These are phyloP conservation scores for Diaporthe citrichinensis DNA, from an alignment of 2,329 filamentous ascomycete species.

Conservation along the genomic window DNA sequence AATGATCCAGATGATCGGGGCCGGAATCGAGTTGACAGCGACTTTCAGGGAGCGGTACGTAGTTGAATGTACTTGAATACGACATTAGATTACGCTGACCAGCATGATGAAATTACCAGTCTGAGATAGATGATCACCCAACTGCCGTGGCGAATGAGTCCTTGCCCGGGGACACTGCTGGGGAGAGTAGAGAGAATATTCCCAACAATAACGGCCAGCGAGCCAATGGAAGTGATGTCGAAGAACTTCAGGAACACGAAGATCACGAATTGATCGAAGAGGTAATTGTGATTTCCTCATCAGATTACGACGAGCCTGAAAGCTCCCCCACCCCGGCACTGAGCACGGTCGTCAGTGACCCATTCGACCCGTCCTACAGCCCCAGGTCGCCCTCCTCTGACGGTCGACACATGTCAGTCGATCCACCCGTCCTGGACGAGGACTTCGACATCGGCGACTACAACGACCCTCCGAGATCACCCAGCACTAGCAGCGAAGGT, in stretches of 20 bases:
- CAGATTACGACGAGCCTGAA: neutral
- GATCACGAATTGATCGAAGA: neutral
- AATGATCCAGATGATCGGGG: neutral
- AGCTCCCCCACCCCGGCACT: neutral
- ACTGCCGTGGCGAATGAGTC: neutral
- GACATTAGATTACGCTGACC: neutral
- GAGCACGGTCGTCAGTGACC: neutral
- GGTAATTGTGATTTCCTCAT: neutral
- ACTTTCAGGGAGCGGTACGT: neutral
- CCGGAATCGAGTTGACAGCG: neutral
- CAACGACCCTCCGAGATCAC: neutral
- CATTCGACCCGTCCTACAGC: neutral
- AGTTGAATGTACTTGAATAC: neutral
- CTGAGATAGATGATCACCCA: neutral
- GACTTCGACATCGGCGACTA: constrained; percentile 3
- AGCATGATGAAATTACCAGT: neutral
- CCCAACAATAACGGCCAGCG: neutral
- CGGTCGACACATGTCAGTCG: neutral
- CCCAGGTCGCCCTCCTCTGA: neutral
- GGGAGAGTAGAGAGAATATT: too few relatives aligned
- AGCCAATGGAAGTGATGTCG: neutral
- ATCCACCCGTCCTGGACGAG: neutral
- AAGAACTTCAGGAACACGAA: accelerated
- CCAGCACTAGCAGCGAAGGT: neutral
- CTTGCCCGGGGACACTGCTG: neutral